Base-by-base conservation (phyloP, 2,329 filamentous ascomycete genomes). In the Microsporum audouinii region DNA sequence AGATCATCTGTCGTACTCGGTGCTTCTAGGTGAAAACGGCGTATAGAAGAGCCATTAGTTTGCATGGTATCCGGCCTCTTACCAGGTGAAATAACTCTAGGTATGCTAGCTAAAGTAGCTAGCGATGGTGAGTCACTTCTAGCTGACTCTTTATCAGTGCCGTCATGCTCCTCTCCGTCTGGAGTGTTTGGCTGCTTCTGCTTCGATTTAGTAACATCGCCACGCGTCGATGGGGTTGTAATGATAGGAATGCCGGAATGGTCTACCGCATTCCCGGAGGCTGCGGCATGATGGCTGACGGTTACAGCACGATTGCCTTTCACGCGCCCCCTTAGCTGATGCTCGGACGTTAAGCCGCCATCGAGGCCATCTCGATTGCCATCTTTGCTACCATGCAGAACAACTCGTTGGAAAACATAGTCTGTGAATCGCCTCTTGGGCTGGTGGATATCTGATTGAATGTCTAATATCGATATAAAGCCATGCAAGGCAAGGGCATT, bases 401-500 rank as follows among this genome's bases (percentile, higher is more conserved):
- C 69, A 53, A 79, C 71, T 53, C 76, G 71, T 61, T 77, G 73
- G 62, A 78, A 79, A 65, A 77, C 71, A 64, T 76, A 78, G 66
- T 78, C 76, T 55, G 76, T 78, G 63, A 77, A 77, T n/a, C 77
- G 74, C 57, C 76, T 72, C 65, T 78, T 78, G n/a, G 71, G 75
- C 63, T 76, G 75, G 57, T 73, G 75, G 10, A 73, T 64, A 58
- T 76, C 72, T 38, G 74, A 73, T 65, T 78, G 75, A 49, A 79
- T 78, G 66, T 76, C 77, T 79, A 23, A 64, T 61, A 56, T 31
- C n/a, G 29, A 53, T 34, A 12, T 34, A 17, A 17, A 27, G 14
- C 3, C 29, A n/a, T 27, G 14, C 49, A 56, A 39, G 5, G 55
- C 34, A 41, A 6, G 33, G 53, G 3, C 17, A 31, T 23, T 10